Evolutionary conservation across 2,329 filamentous ascomycete species (phyloP), one percentile per base, ranked within the genome.

Genomic region (Trichoderma guizhouense): DNA sequence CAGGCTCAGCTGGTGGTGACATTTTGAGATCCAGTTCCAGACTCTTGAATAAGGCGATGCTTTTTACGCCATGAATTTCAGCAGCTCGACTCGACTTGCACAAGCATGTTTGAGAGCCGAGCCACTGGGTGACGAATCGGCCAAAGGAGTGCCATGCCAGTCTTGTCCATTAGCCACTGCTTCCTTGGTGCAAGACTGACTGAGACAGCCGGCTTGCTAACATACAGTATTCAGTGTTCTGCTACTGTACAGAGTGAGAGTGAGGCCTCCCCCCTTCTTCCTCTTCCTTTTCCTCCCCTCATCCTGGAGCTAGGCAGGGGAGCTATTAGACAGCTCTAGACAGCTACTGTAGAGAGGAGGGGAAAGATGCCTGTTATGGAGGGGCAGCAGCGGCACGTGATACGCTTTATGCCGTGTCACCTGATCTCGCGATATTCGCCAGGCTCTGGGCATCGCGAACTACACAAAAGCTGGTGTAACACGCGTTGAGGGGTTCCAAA

Each of bases 371-470:
- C 11, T 15, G 26, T 12, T 8, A 28, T 53, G n/a, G 21, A 36
- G 30, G 34, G 7, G 24, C 51, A 18, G 51, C 30, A 34, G 43
- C 5, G n/a, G 39, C 67, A 69, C 67, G 67, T 69, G 66, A 69
- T 18, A 18, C 18, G 30, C 28, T 28, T n/a, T 15, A 36, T 69
- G 67, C 28, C 30, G 57, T 53, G 67, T 69, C 67, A 69, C 67
- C 55, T 69, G 67, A 69, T 69, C 67, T 69, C 67, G 67, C 67
- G 67, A 69, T 62, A 21, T 57, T 57, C n/a, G 24, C 64, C 24
- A 47, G 26, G 26, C 28, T n/a, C 14, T 12, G 30, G 43, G 21
- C 39, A 53, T 32, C 67, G 67, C 67, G 67, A 61, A 61, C 55
- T 21, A 34, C 30, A 30, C 65, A 39, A 43, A 47, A 14, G 28